Conservation (phyloP, 352 stramenopile genomes). For the Phytophthora quininea region DNA sequence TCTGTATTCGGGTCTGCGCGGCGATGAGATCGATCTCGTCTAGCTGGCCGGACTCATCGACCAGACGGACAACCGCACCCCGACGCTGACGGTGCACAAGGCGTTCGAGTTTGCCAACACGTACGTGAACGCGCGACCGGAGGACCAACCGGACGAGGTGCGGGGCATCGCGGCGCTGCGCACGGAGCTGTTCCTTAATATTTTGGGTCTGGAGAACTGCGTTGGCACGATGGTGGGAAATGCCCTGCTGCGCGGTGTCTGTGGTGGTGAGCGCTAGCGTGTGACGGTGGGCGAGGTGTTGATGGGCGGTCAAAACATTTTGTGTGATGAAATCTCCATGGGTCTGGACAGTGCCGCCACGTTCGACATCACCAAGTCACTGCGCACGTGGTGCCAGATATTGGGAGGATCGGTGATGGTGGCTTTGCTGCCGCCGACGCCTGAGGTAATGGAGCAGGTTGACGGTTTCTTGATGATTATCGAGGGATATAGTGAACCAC, state of each 20-base stretch:
- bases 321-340: constrained; percentile 93
- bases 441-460: constrained; percentile 94
- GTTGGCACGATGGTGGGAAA: constrained; percentile 93
- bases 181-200: constrained; percentile 67
- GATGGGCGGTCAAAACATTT: constrained; percentile 38
- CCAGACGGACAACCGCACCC: constrained; percentile 83
- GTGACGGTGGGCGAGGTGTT: constrained; percentile 94
- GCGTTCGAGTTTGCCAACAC: constrained; percentile 94
- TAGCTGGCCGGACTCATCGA: constrained; percentile 64
- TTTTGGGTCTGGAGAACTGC: constrained; percentile 89
- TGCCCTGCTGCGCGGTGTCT: constrained; percentile 80
- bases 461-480: constrained; percentile 95
- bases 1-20: constrained; percentile 40
- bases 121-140: constrained; percentile 62
- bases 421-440: constrained; percentile 67
- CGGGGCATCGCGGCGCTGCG: constrained; percentile 58
- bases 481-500: constrained; percentile 93
- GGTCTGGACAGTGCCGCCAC: constrained; percentile 91
- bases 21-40: constrained; percentile 46
- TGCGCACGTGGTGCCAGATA: constrained; percentile 53
- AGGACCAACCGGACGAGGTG: constrained; percentile 69
- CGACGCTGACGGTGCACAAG: constrained; percentile 92
- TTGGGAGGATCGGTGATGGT: constrained; percentile 40
- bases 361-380: constrained; percentile 84
- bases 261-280: constrained; percentile 85